Percentiles rank a stretch among this genome's conserved stretches.
These are phyloP conservation scores for Ephemerocybe angulata DNA, from an alignment of 768 basidiomycete species.

Conservation along the genomic window DNA sequence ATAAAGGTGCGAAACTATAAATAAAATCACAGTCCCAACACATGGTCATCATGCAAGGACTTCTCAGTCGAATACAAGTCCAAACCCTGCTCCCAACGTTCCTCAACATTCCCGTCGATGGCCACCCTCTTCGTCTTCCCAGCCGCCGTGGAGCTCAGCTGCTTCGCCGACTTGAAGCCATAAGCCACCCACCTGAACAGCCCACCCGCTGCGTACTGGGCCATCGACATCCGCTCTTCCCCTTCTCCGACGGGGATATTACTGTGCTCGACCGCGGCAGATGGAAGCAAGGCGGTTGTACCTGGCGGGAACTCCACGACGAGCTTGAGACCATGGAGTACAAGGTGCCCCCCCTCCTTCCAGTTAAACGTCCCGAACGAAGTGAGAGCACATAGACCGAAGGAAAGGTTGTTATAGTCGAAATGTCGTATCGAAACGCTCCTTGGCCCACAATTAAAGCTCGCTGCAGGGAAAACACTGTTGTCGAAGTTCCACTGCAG, in stretches of 20 bases:
- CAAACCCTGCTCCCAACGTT: not conserved
- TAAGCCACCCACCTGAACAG: conserved; percentile 2
- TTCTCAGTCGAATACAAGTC: not conserved
- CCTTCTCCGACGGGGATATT: conserved; percentile 15
- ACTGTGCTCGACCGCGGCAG: not conserved
- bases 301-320: conserved; percentile 6
- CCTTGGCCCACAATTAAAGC: not conserved
- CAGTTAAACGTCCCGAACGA: not conserved
- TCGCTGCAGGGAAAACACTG: not conserved
- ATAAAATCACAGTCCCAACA: no score
- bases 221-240: not conserved
- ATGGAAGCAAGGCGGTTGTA: not conserved
- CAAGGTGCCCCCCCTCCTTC: not conserved
- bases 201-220: not conserved
- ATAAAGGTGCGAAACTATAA: no score
- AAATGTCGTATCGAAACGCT: not conserved
- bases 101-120: not conserved
- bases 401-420: conserved; percentile 2
- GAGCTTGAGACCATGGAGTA: not conserved
- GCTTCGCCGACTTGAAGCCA: not conserved
- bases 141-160: not conserved
- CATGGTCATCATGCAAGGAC: no score
- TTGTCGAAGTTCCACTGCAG: not conserved
- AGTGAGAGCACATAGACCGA: not conserved
- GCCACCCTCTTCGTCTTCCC: not conserved